A percentile compares a stretch with the other conserved stretches of the same genome.
Evolutionary conservation across 1,284 basidiomycete species (phyloP).

Genomic region (Ustilago curta): DNA sequence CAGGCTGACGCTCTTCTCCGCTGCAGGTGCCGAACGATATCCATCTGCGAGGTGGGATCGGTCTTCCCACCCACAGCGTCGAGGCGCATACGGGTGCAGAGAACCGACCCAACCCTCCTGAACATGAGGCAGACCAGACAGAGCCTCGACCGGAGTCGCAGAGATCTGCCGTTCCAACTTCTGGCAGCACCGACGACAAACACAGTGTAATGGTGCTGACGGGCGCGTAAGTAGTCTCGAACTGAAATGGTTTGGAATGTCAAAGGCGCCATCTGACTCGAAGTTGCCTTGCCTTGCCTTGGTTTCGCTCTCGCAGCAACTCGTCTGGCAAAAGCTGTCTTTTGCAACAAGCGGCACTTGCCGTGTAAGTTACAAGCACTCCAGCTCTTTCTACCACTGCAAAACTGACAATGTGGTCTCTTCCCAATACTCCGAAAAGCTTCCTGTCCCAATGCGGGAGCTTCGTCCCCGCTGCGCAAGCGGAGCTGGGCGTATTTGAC

Average conservation of each 20-base stretch:
- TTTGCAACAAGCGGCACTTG: conserved; percentile 45
- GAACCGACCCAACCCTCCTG: background rate
- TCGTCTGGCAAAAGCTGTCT: conserved; percentile 54
- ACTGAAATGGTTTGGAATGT: background rate
- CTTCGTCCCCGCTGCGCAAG: conserved; percentile 37
- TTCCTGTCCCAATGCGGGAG: conserved; percentile 44
- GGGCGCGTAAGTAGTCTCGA: conserved; percentile 34
- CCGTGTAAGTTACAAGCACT: conserved; percentile 19
- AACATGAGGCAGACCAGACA: background rate
- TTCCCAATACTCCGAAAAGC: conserved; percentile 6
- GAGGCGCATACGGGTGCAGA: background rate
- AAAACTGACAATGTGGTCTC: background rate
- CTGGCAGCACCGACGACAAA: background rate
- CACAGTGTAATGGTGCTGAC: conserved; percentile 49
- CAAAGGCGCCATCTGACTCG: background rate
- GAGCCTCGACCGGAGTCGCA: background rate
- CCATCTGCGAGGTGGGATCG: conserved; percentile 33
- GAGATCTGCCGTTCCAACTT: background rate
- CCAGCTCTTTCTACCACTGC: too few relatives aligned
- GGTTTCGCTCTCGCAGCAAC: conserved; percentile 14
- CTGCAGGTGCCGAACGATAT: conserved; percentile 48
- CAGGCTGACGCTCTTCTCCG: background rate
- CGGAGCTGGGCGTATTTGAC: conserved; percentile 50
- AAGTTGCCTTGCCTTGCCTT: background rate
- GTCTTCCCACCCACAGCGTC: background rate